Percentiles rank a stretch among this genome's conserved stretches.
Evolutionary conservation across 2,329 filamentous ascomycete species (phyloP).

Genomic region (Xylariaceae sp.): DNA sequence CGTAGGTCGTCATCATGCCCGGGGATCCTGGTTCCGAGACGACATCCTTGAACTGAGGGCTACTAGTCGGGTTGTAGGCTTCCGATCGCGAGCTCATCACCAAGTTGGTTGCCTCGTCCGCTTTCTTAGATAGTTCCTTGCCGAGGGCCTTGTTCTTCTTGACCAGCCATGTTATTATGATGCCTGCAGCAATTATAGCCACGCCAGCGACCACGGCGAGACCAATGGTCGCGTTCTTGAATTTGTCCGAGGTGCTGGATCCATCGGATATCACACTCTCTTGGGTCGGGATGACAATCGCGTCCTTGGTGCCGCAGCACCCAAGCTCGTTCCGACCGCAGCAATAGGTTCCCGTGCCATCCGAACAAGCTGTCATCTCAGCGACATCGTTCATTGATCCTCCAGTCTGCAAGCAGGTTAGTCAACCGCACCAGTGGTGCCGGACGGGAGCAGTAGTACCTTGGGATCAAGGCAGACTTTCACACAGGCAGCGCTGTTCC

Average conservation of each 20-base stretch:
- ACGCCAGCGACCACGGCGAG: slow-evolving; percentile 24
- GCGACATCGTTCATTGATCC: slow-evolving; percentile 26
- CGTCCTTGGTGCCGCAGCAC: slow-evolving; percentile 28
- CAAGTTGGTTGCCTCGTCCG: slow-evolving; percentile 1
- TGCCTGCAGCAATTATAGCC: slow-evolving; percentile 12
- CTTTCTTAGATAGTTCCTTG: slow-evolving; percentile 14
- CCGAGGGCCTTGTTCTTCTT: slow-evolving; percentile 23
- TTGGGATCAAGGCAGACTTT: slow-evolving; percentile 26
- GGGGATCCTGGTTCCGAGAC: not conserved
- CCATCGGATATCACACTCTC: slow-evolving; percentile 16
- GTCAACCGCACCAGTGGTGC: not conserved
- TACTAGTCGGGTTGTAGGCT: slow-evolving; percentile 10
- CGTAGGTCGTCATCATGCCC: slow-evolving; percentile 1
- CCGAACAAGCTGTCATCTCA: slow-evolving; percentile 29
- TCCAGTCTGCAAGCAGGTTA: slow-evolving; percentile 15
- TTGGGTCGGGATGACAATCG: slow-evolving; percentile 24
- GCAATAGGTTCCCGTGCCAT: slow-evolving; percentile 29
- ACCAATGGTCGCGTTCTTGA: slow-evolving; percentile 26
- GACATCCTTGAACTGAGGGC: slow-evolving; percentile 9
- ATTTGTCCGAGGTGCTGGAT: slow-evolving; percentile 23
- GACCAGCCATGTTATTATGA: slow-evolving; percentile 20
- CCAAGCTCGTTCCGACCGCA: slow-evolving; percentile 29
- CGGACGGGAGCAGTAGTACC: not conserved
- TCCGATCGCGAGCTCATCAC: slow-evolving; percentile 4
- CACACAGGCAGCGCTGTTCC: slow-evolving; percentile 31